Conservation (phyloP, 495 filamentous ascomycete species). For the Tuber magnatum region DNA sequence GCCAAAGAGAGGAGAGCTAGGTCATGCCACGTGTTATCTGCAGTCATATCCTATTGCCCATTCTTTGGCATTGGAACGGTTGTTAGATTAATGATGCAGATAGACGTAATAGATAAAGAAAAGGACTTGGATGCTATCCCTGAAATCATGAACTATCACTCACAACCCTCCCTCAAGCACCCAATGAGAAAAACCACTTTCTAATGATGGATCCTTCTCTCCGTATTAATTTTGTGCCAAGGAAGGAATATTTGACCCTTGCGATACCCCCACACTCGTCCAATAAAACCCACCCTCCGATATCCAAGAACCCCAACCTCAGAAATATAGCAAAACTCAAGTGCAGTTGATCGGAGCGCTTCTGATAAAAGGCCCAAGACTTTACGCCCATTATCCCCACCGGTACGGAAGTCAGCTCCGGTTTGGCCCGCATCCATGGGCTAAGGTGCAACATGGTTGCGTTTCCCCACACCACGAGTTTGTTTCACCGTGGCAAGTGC, state of each 20-base stretch:
- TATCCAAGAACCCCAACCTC: background rate
- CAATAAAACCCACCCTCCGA: background rate
- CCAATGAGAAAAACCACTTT: background rate
- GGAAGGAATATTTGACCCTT: background rate
- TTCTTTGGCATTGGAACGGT: background rate
- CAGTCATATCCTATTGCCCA: background rate
- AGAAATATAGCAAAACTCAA: too few species aligned
- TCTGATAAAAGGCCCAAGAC: background rate
- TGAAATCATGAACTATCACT: too few species aligned
- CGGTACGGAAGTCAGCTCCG: background rate
- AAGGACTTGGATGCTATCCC: too few species aligned
- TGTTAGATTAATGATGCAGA: background rate
- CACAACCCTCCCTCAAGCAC: too few species aligned
- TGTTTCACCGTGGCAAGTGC: too few species aligned
- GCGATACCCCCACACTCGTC: background rate
- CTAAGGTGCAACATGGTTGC: background rate
- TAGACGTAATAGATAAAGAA: background rate
- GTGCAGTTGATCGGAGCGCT: background rate
- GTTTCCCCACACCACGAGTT: too few species aligned
- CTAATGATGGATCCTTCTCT: background rate
- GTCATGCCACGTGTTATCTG: background rate
- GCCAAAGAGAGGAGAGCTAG: too few species aligned
- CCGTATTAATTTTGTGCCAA: background rate
- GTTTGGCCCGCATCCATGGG: background rate
- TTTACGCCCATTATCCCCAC: background rate